Evolutionary conservation across 768 basidiomycete genomes (phyloP).

Genomic region (Mycena indigotica): DNA sequence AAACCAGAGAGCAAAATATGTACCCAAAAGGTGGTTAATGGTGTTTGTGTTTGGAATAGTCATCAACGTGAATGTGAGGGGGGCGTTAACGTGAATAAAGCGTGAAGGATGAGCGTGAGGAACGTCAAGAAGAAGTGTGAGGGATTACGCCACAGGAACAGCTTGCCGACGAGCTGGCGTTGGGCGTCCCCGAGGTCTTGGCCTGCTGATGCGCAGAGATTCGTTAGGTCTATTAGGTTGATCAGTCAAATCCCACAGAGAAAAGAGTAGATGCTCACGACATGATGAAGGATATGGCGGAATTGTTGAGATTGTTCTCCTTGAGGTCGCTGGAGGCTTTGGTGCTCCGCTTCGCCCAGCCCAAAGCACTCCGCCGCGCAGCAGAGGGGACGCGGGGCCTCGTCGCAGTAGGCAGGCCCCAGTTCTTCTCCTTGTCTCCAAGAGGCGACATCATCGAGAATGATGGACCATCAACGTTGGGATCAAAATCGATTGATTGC

Average conservation of each 20-base stretch:
- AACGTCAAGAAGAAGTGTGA: constrained; percentile 1
- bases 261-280: constrained; percentile 50
- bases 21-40: background rate
- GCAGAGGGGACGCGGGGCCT: constrained; percentile 58
- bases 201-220: constrained; percentile 49
- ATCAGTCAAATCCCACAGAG: constrained; percentile 3
- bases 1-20: background rate
- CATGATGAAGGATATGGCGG: constrained; percentile 44
- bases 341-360: constrained; percentile 65
- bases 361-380: constrained; percentile 58
- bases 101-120: background rate
- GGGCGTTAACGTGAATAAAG: background rate
- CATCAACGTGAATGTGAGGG: background rate
- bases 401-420: constrained; percentile 36
- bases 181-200: constrained; percentile 51
- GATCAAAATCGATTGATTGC: constrained; percentile 46
- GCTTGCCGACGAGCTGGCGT: constrained; percentile 40
- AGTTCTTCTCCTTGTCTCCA: constrained; percentile 38
- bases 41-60: background rate
- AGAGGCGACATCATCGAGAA: constrained; percentile 42
- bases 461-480: constrained; percentile 45
- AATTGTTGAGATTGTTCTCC: constrained; percentile 44
- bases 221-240: constrained; percentile 45
- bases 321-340: constrained; percentile 56
- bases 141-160: constrained; percentile 5